Evolutionary conservation across 164 flowering plant genomes (phyloP), one percentile per base, ranked within the genome.

Genomic region (Liriodendron chinense): DNA sequence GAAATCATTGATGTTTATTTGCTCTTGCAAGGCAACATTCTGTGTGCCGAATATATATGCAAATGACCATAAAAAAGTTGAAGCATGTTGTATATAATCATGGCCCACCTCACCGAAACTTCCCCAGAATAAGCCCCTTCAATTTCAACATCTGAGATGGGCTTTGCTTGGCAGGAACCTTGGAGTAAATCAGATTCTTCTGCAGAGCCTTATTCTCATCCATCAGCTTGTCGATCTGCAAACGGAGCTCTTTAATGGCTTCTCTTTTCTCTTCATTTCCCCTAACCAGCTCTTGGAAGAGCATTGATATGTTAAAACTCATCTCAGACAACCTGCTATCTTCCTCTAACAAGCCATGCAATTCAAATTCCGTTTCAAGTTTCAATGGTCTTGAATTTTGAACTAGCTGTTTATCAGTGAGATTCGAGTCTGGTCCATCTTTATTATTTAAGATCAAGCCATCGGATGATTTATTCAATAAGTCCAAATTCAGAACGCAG

Each of bases 211-310:
- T 80, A 67, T 84, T 89, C 80, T 86, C 87, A 21, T 72, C 80
- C 67, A n/a, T 76, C 23, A 82, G 43, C 53, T 67, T 61, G 13
- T 80, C 70, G 7, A 85, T 63, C 76, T 81, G 76, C 13, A 48
- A 65, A 68, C 70, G 62, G 18, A 86, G 84, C 18, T 76, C 79
- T 74, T 80, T 83, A 16, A 87, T 86, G 43, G 74, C 59, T 53
- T 75, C 73, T 72, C 85, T 85, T 74, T 87, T 87, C 75, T 84
- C 85, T 7, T 82, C 82, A 57, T 87, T 86, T 68, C 89, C 80
- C 67, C 72, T 84, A 64, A 87, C 77, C 80, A 88, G 75, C 81
- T 85, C 87, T 73, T 81, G 86, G 68, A 87, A 71, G 7, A 88
- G 84, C 62, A 74, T 77, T 25, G 76, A 50, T 22, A 83, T 71